These are phyloP conservation scores for Bryum argenteum DNA, from an alignment of 225 moss, liverwort and hornwort species.

Conservation along the genomic window DNA sequence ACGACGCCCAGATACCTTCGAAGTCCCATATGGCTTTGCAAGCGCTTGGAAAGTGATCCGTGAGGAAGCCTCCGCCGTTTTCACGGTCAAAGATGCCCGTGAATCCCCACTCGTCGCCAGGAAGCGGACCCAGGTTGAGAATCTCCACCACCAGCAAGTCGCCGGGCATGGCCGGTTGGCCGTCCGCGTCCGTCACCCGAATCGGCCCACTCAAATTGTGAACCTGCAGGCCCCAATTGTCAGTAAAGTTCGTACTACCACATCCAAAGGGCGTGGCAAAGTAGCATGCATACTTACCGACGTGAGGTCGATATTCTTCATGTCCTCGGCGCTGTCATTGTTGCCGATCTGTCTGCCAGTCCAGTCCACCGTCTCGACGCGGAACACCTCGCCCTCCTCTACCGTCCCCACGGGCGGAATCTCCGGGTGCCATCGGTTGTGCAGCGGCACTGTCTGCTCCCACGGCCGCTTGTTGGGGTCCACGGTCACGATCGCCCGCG, in stretches of 20 bases:
- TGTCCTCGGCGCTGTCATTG: constrained; percentile 83
- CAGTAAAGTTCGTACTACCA: not conserved
- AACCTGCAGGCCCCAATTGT: constrained; percentile 45
- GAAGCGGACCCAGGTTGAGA: constrained; percentile 73
- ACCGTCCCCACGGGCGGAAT: constrained; percentile 73
- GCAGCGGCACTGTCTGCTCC: constrained; percentile 70
- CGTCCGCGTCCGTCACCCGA: constrained; percentile 61
- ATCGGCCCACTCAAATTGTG: constrained; percentile 86
- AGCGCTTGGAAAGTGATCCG: constrained; percentile 86
- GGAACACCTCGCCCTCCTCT: constrained; percentile 74
- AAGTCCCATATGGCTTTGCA: constrained; percentile 93
- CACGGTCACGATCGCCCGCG: constrained; percentile 62
- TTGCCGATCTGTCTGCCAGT: constrained; percentile 78
- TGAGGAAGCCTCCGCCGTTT: constrained; percentile 89
- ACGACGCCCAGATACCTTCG: constrained; percentile 79
- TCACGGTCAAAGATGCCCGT: constrained; percentile 84
- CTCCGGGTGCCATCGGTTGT: constrained; percentile 91
- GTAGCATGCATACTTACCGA: not conserved
- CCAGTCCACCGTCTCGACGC: constrained; percentile 89
- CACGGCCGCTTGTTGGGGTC: constrained; percentile 66
- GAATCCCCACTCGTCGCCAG: constrained; percentile 90
- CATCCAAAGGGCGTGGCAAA: not conserved
- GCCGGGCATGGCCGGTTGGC: constrained; percentile 62
- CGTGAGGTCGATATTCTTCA: constrained; percentile 77
- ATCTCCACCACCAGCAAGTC: constrained; percentile 86